Evolutionary conservation across 768 basidiomycete species (phyloP).

Genomic region (Termitomyces sp.): DNA sequence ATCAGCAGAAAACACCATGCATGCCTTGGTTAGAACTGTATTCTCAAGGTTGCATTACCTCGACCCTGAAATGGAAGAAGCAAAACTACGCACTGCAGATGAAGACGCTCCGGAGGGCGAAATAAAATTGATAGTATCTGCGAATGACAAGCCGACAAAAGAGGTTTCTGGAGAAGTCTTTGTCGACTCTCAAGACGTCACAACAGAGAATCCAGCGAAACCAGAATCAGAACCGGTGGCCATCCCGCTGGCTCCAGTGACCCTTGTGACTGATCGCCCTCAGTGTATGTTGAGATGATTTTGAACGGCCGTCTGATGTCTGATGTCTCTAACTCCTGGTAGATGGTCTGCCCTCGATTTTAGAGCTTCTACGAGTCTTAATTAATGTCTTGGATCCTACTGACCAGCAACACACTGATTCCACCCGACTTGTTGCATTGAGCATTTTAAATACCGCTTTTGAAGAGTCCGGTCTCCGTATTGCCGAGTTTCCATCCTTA

Average conservation of each 20-base stretch:
- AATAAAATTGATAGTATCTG: slow-evolving; percentile 10
- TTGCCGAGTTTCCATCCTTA: slow-evolving; percentile 77
- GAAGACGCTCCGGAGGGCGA: slow-evolving; percentile 36
- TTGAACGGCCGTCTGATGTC: not conserved
- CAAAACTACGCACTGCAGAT: slow-evolving; percentile 46
- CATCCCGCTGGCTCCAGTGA: slow-evolving; percentile 17
- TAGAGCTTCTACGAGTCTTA: slow-evolving; percentile 90
- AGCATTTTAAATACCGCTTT: slow-evolving; percentile 84
- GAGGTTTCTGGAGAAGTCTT: slow-evolving; percentile 18
- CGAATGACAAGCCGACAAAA: slow-evolving; percentile 24
- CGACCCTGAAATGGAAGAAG: slow-evolving; percentile 65
- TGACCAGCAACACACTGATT: slow-evolving; percentile 94
- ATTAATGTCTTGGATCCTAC: slow-evolving; percentile 94
- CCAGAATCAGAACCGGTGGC: slow-evolving; percentile 7
- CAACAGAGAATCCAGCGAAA: slow-evolving; percentile 5
- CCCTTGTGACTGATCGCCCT: slow-evolving; percentile 26
- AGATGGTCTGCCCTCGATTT: slow-evolving; percentile 89
- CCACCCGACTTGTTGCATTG: slow-evolving; percentile 85
- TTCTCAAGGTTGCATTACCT: slow-evolving; percentile 70
- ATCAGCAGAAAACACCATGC: slow-evolving; percentile 87
- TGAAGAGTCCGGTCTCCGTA: slow-evolving; percentile 72
- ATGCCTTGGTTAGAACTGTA: slow-evolving; percentile 76
- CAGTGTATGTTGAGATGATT: slow-evolving; percentile 31
- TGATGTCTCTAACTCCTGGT: slow-evolving; percentile 11
- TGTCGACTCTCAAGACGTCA: slow-evolving; percentile 15